Base-by-base conservation (phyloP, 2,329 filamentous ascomycete species). In the Penicillium verrucosum region DNA sequence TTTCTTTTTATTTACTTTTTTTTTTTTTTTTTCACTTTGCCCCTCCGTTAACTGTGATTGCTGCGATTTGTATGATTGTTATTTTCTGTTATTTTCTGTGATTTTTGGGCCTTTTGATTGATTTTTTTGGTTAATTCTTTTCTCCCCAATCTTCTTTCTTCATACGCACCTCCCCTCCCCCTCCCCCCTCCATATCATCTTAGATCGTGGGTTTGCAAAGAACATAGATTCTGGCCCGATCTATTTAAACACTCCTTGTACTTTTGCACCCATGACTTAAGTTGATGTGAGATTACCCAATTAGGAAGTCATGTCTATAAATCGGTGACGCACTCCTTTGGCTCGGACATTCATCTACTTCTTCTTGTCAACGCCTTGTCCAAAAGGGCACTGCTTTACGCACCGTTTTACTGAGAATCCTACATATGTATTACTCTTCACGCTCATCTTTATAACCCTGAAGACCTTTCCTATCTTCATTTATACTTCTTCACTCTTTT, bases 251-350 rank as follows among this genome's bases (percentile, higher is more conserved):
- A 18, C 30, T 21, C 32, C n/a, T 37, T 34, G 44, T 34, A 46
- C 44, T 27, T 46, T 45, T 45, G 53, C 36, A 44, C 38, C n/a
- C 14, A 54, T 36, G 29, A 30, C 43, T 27, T 37, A n/a, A 9
- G 30, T 25, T 29, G 18, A 51, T 51, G 58, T 52, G 60, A 59
- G 44, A 36, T 27, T 43, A 25, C 60, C 56, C 49, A 51, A 59
- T 56, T 45, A 52, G 58, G 57, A 63, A 56, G 25, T 21, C 41
- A 61, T 56, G 58, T 53, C 57, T 59, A 57, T 61, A 47, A 54
- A 56, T 51, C 30, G 37, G 60, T 65, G 63, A 65, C 59, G 63
- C 60, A 60, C 46, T 52, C 18, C 42, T 41, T 54, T 50, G 50
- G 41, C 40, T 44, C 54, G 43, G 52, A 56, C 52, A 46, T 52